A percentile compares a stretch with the other conserved stretches of the same genome.
phyloP scores from a whole-genome alignment of 2,329 filamentous ascomycete species.

The Metarhizium sp. region DNA sequence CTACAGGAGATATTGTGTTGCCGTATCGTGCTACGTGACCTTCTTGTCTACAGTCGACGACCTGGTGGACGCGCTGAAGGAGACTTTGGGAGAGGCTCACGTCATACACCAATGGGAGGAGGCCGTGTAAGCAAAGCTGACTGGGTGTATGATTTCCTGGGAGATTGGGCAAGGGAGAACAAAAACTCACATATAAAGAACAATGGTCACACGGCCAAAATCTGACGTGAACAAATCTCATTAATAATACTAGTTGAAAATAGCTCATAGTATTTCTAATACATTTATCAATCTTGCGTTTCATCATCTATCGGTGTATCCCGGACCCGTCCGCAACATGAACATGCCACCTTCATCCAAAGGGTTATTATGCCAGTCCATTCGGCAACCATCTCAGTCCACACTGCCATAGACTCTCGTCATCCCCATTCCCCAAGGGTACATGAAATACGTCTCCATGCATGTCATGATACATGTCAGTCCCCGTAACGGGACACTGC shows the following conservation, averaged over 20 bases:
- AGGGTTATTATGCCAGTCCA: neutral
- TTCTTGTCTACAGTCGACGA: constrained; percentile 35
- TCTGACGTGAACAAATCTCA: too few species aligned
- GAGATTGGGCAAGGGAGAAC: too few species aligned
- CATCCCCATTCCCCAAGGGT: neutral
- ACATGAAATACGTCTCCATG: neutral
- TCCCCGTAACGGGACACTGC: neutral
- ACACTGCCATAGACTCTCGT: neutral
- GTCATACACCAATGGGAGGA: constrained; percentile 20
- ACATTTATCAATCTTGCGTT: too few species aligned
- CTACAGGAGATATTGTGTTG: constrained; percentile 37
- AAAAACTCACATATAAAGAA: too few species aligned
- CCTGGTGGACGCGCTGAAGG: constrained; percentile 33
- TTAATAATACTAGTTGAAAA: too few species aligned
- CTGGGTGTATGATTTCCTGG: too few species aligned
- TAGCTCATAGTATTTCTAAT: too few species aligned
- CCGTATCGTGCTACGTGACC: constrained; percentile 31
- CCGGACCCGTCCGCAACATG: too few species aligned
- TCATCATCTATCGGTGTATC: too few species aligned
- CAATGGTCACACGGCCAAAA: too few species aligned
- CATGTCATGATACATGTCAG: neutral
- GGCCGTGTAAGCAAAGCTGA: neutral
- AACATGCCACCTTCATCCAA: too few species aligned
- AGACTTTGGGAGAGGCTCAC: constrained; percentile 30
- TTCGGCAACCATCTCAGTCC: neutral